Evolutionary conservation across 768 basidiomycete species (phyloP).

Genomic region (Tubosaeta sp.): DNA sequence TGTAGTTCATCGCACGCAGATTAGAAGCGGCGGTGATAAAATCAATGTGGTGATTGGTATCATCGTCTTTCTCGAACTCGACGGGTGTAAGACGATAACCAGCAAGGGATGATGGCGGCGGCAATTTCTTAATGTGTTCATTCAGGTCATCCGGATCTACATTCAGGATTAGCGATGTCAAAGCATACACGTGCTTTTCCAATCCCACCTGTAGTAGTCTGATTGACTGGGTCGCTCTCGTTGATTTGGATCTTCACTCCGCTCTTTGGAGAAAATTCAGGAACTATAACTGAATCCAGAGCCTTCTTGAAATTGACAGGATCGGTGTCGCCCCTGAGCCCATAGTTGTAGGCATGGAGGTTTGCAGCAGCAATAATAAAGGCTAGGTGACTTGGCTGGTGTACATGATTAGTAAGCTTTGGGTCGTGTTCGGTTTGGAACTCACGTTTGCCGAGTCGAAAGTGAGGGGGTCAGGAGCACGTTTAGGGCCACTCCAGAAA

Average conservation of each 20-base stretch:
- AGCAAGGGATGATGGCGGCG: slow-evolving; percentile 84
- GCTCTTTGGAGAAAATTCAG: slow-evolving; percentile 89
- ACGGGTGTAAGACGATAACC: slow-evolving; percentile 96
- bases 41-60: slow-evolving; percentile 96
- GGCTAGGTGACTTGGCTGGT: slow-evolving; percentile 75
- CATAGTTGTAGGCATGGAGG: slow-evolving; percentile 97
- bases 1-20: slow-evolving; percentile 93
- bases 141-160: slow-evolving; percentile 49
- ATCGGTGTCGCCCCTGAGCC: slow-evolving; percentile 86
- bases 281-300: slow-evolving; percentile 77
- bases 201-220: slow-evolving; percentile 32
- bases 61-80: slow-evolving; percentile 99
- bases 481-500: slow-evolving; percentile 99
- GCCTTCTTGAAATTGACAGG: slow-evolving; percentile 76
- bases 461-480: slow-evolving; percentile 85
- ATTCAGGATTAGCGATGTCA: slow-evolving; percentile 3
- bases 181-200: not conserved
- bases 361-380: slow-evolving; percentile 94
- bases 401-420: slow-evolving; percentile 9
- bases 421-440: slow-evolving; percentile 7
- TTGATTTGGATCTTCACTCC: slow-evolving; percentile 91
- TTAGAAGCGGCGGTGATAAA: slow-evolving; percentile 98
- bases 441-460: slow-evolving; percentile 88
- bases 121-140: slow-evolving; percentile 64
- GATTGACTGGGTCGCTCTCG: slow-evolving; percentile 84